phyloP scores from a whole-genome alignment of 129 eudicot genomes.

The Arctium minus region DNA sequence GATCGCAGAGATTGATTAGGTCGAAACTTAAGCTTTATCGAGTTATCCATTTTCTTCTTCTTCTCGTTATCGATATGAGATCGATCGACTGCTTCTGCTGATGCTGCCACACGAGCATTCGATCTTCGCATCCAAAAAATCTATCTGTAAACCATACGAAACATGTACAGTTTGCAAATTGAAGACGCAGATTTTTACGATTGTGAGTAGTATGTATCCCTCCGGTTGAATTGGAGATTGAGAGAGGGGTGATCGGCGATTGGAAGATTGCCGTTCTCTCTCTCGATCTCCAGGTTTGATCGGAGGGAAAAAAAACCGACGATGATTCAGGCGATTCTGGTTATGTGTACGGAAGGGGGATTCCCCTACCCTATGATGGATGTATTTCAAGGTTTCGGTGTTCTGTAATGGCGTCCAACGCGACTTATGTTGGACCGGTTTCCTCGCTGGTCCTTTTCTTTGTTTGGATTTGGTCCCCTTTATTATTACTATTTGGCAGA shows the following conservation, averaged over 20 bases:
- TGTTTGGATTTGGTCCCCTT: neutral
- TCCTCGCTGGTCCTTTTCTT: constrained; percentile 24
- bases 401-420: neutral
- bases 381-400: constrained; percentile 20
- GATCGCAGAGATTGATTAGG: constrained; percentile 40
- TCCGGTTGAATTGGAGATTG: constrained; percentile 23
- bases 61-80: constrained; percentile 1
- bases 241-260: constrained; percentile 32
- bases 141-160: constrained; percentile 44
- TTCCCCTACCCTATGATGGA: neutral
- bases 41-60: constrained; percentile 40
- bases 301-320: constrained; percentile 34
- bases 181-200: neutral
- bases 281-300: constrained; percentile 32
- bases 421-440: constrained; percentile 23
- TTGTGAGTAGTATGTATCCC: neutral
- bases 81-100: constrained; percentile 18
- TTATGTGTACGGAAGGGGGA: neutral
- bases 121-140: constrained; percentile 72
- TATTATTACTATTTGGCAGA: neutral
- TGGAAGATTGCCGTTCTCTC: constrained; percentile 14
- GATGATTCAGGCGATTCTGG: constrained; percentile 18
- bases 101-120: constrained; percentile 53
- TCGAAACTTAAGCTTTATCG: constrained; percentile 49
- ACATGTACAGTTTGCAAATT: constrained; percentile 17